Evolutionary conservation across 768 basidiomycete species (phyloP).

Genomic region (Baorangia bicolor): DNA sequence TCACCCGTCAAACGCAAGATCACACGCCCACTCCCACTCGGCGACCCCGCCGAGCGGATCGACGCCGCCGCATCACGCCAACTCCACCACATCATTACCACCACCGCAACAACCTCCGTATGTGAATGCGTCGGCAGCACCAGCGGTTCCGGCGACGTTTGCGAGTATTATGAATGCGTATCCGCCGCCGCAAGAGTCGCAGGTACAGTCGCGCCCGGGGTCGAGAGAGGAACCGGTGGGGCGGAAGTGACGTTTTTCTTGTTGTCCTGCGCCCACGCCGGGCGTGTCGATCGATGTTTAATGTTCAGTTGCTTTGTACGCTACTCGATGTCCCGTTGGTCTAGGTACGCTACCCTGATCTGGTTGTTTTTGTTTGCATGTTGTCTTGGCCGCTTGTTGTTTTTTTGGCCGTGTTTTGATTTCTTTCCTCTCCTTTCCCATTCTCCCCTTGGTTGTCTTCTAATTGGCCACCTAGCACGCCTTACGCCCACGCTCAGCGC

Average conservation of each 20-base stretch:
- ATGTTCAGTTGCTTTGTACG: neutral
- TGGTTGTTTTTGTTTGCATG: neutral
- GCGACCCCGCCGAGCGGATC: slow-evolving; percentile 22
- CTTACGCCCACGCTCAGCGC: neutral
- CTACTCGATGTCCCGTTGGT: slow-evolving; percentile 1
- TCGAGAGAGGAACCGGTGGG: slow-evolving; percentile 27
- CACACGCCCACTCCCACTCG: slow-evolving; percentile 15
- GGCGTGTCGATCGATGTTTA: neutral
- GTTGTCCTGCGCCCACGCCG: neutral
- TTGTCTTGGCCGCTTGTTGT: neutral
- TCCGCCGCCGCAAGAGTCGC: slow-evolving; percentile 35
- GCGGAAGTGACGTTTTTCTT: neutral
- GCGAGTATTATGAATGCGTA: slow-evolving; percentile 76
- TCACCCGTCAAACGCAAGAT: slow-evolving; percentile 13
- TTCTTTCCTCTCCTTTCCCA: neutral
- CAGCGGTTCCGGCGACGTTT: slow-evolving; percentile 51
- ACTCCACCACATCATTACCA: slow-evolving; percentile 1
- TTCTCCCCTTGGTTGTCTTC: neutral
- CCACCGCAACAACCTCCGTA: slow-evolving; percentile 24
- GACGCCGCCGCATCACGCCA: slow-evolving; percentile 20
- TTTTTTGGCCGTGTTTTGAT: too few relatives aligned
- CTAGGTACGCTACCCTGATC: neutral
- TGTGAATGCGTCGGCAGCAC: slow-evolving; percentile 17
- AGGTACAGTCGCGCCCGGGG: slow-evolving; percentile 26
- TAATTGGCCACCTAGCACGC: neutral